phyloP scores from a whole-genome alignment of 2,329 filamentous ascomycete species.

The Lachnellula occidentalis region DNA sequence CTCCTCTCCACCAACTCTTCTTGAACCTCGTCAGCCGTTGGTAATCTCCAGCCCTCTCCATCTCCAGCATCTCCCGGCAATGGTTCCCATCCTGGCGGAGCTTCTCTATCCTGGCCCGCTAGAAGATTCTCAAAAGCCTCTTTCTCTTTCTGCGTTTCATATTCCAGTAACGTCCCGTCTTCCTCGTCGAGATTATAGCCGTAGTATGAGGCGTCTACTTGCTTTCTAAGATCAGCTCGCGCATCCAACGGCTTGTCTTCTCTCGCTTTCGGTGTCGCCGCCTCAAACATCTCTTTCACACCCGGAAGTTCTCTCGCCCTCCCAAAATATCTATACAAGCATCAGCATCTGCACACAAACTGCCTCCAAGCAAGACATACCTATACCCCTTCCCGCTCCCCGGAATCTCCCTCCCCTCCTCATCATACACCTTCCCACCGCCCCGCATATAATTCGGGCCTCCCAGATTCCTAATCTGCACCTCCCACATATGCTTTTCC shows the following conservation, averaged over 20 bases:
- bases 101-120: conserved; percentile 48
- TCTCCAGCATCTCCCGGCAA: conserved; percentile 84
- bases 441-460: conserved; percentile 77
- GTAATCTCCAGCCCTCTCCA: conserved; percentile 75
- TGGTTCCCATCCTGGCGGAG: conserved; percentile 71
- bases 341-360: conserved; percentile 3
- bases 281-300: conserved; percentile 93
- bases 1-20: conserved; percentile 84
- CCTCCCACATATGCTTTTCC: conserved; percentile 99
- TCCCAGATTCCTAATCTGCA: conserved; percentile 91
- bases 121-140: conserved; percentile 69
- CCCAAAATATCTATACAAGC: conserved; percentile 79
- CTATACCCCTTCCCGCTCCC: conserved; percentile 84
- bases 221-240: conserved; percentile 63
- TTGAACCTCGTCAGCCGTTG: conserved; percentile 88
- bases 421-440: conserved; percentile 46
- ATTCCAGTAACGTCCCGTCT: conserved; percentile 71
- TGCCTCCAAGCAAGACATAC: conserved; percentile 53
- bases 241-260: conserved; percentile 59
- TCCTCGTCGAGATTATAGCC: conserved; percentile 92
- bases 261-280: conserved; percentile 53
- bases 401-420: conserved; percentile 49
- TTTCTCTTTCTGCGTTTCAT: conserved; percentile 78
- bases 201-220: conserved; percentile 92
- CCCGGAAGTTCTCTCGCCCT: conserved; percentile 84